Percentiles rank a stretch among this genome's conserved stretches.
Evolutionary conservation across 176 grass and related monocot genomes (phyloP).

Genomic region (Ampelocalamus luodianensis): DNA sequence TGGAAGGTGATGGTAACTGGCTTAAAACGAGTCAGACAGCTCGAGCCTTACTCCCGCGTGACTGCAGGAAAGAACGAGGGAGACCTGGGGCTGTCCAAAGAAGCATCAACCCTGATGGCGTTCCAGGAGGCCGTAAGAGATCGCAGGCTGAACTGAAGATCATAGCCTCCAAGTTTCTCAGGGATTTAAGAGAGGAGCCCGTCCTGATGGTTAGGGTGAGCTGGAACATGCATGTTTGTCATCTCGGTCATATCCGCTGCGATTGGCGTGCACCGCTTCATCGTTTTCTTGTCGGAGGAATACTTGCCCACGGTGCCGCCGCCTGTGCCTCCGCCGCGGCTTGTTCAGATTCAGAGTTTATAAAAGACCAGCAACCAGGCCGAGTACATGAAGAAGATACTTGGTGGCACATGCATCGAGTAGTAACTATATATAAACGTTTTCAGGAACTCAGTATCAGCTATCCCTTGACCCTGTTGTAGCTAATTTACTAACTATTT

Average conservation of each 20-base stretch:
- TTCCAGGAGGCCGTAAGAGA: constrained; percentile 48
- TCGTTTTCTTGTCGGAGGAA: constrained; percentile 48
- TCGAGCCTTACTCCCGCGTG: not conserved
- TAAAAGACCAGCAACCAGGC: not conserved
- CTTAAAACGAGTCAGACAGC: constrained; percentile 9
- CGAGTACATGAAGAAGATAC: not conserved
- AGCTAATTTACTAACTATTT: not conserved
- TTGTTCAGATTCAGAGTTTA: constrained; percentile 40
- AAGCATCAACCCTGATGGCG: constrained; percentile 6
- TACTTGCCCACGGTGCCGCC: constrained; percentile 24
- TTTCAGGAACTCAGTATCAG: not conserved
- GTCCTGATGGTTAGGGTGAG: constrained; percentile 50
- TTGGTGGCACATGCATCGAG: not conserved
- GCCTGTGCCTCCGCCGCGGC: not conserved
- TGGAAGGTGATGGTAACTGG: constrained; percentile 54
- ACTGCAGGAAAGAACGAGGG: not conserved
- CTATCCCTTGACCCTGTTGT: not conserved
- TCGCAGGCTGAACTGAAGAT: constrained; percentile 65
- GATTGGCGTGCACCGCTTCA: constrained; percentile 49
- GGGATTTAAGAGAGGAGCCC: constrained; percentile 54
- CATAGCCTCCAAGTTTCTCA: constrained; percentile 64
- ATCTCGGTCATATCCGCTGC: constrained; percentile 39
- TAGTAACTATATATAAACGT: constrained; percentile 25
- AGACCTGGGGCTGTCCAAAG: constrained; percentile 12
- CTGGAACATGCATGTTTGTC: constrained; percentile 40